phyloP scores from a whole-genome alignment of 352 stramenopile species.

The Poterioochromonas sp. region DNA sequence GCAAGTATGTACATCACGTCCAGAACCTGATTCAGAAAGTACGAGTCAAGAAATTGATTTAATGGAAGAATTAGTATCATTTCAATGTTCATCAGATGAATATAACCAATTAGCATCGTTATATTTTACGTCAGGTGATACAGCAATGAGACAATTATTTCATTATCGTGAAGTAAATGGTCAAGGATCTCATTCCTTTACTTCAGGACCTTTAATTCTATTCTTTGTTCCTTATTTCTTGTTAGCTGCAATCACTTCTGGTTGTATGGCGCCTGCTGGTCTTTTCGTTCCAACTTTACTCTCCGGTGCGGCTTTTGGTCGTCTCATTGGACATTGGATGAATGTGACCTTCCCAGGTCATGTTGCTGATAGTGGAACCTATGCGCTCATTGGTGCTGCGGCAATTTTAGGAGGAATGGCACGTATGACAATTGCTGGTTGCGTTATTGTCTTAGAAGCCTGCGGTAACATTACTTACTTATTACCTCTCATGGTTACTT shows the following conservation, averaged over 20 bases:
- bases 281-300: constrained; percentile 93
- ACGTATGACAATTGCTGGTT: constrained; percentile 95
- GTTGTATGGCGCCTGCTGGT: constrained; percentile 87
- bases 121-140: constrained; percentile 1
- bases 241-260: constrained; percentile 41
- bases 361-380: constrained; percentile 76
- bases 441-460: constrained; percentile 94
- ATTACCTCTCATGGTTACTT: constrained; percentile 91
- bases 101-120: constrained; percentile 29
- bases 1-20: constrained; percentile 2
- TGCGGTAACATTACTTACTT: constrained; percentile 95
- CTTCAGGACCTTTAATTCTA: constrained; percentile 15
- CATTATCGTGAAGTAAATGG: constrained; percentile 22
- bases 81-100: constrained; percentile 6
- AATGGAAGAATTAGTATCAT: constrained; percentile 3
- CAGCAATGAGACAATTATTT: constrained; percentile 14
- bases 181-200: neutral
- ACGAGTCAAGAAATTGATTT: constrained; percentile 18
- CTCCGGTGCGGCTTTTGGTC: constrained; percentile 79
- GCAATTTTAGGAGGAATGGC: constrained; percentile 91
- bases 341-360: constrained; percentile 66
- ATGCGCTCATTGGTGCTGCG: constrained; percentile 88
- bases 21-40: neutral
- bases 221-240: constrained; percentile 28
- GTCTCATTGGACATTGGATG: constrained; percentile 68